Conservation (phyloP, 1,284 basidiomycete genomes). For the Ganoderma lucidum region DNA sequence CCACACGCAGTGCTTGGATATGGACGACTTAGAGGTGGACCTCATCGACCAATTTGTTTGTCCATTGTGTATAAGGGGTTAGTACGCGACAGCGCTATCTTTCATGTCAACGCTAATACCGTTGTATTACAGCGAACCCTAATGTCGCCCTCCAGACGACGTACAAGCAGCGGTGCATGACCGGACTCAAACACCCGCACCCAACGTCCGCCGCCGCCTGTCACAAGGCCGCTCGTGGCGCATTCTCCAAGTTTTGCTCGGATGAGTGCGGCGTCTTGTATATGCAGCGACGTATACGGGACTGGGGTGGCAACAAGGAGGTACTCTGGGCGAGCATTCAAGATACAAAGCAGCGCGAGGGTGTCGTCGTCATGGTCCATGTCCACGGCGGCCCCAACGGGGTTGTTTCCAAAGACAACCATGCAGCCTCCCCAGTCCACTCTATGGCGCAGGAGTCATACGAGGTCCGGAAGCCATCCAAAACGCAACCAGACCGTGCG, state of each 20-base stretch:
- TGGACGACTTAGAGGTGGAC: slow-evolving; percentile 80
- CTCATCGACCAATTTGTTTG: slow-evolving; percentile 90
- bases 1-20: slow-evolving; percentile 81
- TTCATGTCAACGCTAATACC: not conserved
- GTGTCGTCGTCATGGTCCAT: slow-evolving; percentile 58
- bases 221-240: slow-evolving; percentile 78
- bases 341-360: slow-evolving; percentile 70
- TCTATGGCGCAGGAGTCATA: slow-evolving; percentile 18
- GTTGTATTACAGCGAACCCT: slow-evolving; percentile 59
- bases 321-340: slow-evolving; percentile 77
- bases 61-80: slow-evolving; percentile 77
- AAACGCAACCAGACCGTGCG: slow-evolving; percentile 57
- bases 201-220: slow-evolving; percentile 72
- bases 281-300: slow-evolving; percentile 67
- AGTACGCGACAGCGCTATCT: slow-evolving; percentile 40
- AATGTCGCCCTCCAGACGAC: slow-evolving; percentile 71
- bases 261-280: slow-evolving; percentile 78
- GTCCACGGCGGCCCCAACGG: slow-evolving; percentile 20
- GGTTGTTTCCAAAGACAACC: not conserved
- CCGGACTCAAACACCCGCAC: slow-evolving; percentile 66
- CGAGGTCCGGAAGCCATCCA: slow-evolving; percentile 39
- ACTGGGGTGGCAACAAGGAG: slow-evolving; percentile 69
- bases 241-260: slow-evolving; percentile 86
- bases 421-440: not conserved
- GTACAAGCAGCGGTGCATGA: slow-evolving; percentile 79